These are phyloP conservation scores for Diplodia corticola DNA, from an alignment of 2,329 filamentous ascomycete genomes.

Conservation along the genomic window DNA sequence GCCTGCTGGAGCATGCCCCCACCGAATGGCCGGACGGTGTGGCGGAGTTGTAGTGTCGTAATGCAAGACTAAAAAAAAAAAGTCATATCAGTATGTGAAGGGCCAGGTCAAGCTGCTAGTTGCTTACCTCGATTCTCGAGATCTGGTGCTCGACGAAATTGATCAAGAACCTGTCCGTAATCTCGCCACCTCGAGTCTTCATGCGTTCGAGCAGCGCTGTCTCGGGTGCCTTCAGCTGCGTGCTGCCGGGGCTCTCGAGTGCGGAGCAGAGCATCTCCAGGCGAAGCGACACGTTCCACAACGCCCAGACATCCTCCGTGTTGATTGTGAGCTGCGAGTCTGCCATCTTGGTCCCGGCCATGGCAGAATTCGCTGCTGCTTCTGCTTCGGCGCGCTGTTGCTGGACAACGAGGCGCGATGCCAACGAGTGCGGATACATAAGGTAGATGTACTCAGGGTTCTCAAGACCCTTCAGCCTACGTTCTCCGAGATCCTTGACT, in stretches of 20 bases:
- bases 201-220: conserved; percentile 77
- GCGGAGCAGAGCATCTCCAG: conserved; percentile 91
- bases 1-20: conserved; percentile 69
- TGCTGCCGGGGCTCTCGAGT: conserved; percentile 69
- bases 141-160: conserved; percentile 95
- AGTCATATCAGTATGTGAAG: conserved; percentile 29
- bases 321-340: conserved; percentile 74
- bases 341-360: conserved; percentile 61
- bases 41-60: conserved; percentile 74
- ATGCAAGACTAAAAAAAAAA: conserved; percentile 75
- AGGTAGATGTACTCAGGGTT: conserved; percentile 96
- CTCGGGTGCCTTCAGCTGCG: conserved; percentile 73
- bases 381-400: conserved; percentile 52
- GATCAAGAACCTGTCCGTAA: conserved; percentile 83
- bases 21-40: conserved; percentile 73
- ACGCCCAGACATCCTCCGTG: conserved; percentile 79
- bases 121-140: conserved; percentile 85
- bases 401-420: conserved; percentile 75
- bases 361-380: conserved; percentile 47
- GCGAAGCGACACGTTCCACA: conserved; percentile 86
- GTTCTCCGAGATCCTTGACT: conserved; percentile 93
- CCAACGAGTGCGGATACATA: conserved; percentile 86
- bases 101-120: background rate
- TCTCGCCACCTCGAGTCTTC: conserved; percentile 73
- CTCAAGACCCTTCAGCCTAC: conserved; percentile 93